Base-by-base conservation (phyloP, 2,329 filamentous ascomycete species). In the Emergomyces orientalis region DNA sequence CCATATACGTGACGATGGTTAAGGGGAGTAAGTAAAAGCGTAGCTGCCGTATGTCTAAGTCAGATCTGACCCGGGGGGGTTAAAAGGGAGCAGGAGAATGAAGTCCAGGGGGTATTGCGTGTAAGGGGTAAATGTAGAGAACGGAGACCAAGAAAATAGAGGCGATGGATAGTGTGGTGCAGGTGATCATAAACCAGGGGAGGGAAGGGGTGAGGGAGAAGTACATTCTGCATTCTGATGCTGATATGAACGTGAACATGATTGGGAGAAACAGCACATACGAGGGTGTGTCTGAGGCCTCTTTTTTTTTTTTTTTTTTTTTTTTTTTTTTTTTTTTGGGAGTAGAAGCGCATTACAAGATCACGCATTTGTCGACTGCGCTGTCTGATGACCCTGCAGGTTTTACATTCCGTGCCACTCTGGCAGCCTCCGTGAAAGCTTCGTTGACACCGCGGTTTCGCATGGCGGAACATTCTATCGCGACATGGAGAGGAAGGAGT, bases 381-480 rank as follows among this genome's bases (percentile, higher is more conserved):
- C 71, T 68, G 55, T 73, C 75, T 22, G 71, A 69, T 34, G 71
- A 70, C 49, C 67, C 69, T 32, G 73, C 70, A 19, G 76, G 73
- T 66, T 79, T 80, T 41, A 80, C 79, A 45, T 78, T 76, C 30
- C 99, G 81, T 17, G 94, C 94, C 43, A 99, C 94, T 71, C 95
- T 88, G 30, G 94, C 93, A 49, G 94, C 94, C 80, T 99, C 94
- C 49, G 94, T 97, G 73, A 99, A 99, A 52, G 94, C 94, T 78
- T 99, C 94, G 77, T 97, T 97, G 72, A 99, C 95, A 65, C 94
- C 94, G 59, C 94, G 86, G 78, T 99, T 99, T 78, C 92, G 88
- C 87, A 97, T 97, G 63, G 94, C 94, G 45, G 94, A 97, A 81
- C 94, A 99, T 82, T 99, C 94, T 88, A 71, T 55, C 37, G 14